A percentile compares a stretch with the other conserved stretches of the same genome.
These are phyloP conservation scores for Phlebiopsis gigantea DNA, from an alignment of 768 basidiomycete genomes.

Conservation along the genomic window DNA sequence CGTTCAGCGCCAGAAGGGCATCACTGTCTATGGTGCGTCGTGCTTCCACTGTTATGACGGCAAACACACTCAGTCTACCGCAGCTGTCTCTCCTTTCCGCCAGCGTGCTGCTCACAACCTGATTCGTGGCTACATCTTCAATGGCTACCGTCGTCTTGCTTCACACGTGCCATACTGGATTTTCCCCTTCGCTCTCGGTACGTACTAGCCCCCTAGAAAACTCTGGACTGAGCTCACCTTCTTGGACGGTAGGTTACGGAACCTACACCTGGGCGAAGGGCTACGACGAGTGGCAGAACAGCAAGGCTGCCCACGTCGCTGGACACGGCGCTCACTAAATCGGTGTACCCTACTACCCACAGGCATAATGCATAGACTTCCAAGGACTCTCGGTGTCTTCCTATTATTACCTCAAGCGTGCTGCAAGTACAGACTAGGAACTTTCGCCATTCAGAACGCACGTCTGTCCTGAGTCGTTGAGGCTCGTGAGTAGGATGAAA, in stretches of 20 bases:
- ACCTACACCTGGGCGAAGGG: slow-evolving; percentile 77
- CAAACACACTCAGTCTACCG: neutral
- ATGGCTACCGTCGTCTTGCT: slow-evolving; percentile 75
- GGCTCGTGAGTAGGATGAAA: too few relatives aligned
- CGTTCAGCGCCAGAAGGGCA: slow-evolving; percentile 67
- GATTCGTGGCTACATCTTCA: slow-evolving; percentile 75
- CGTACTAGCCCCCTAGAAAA: slow-evolving; percentile 27
- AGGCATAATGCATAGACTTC: neutral
- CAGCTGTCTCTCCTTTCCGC: slow-evolving; percentile 82
- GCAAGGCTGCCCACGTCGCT: slow-evolving; percentile 77
- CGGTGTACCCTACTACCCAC: neutral
- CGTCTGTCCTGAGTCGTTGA: too few relatives aligned
- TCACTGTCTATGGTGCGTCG: slow-evolving; percentile 75
- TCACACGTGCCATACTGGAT: slow-evolving; percentile 74
- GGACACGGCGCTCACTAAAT: slow-evolving; percentile 20
- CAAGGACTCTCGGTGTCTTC: neutral
- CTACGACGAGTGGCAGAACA: slow-evolving; percentile 61
- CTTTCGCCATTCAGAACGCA: too few relatives aligned
- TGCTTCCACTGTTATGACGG: neutral
- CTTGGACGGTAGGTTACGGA: slow-evolving; percentile 52
- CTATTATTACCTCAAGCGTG: too few relatives aligned
- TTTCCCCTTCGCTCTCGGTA: slow-evolving; percentile 73
- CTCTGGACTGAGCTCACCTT: too few relatives aligned
- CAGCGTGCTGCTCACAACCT: slow-evolving; percentile 68
- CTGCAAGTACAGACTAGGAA: too few relatives aligned